Percentiles rank a stretch among this genome's conserved stretches.
phyloP scores from a whole-genome alignment of 176 grass and related monocot species.

The Carex myosuroides region DNA sequence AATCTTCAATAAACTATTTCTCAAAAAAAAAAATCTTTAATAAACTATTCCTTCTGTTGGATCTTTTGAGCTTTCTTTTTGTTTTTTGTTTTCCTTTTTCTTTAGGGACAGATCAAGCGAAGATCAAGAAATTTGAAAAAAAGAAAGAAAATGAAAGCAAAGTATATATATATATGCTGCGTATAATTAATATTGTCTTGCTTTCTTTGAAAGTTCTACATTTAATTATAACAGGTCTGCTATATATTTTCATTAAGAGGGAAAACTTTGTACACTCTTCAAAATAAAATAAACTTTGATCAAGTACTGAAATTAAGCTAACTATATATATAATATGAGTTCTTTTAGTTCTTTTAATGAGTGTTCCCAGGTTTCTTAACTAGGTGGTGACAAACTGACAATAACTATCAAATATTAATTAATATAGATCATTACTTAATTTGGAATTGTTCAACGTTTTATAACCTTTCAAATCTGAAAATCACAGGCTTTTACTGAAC shows the following conservation, averaged over 20 bases:
- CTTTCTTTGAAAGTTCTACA: no score
- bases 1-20: background rate
- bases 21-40: no score
- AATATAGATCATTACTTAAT: background rate
- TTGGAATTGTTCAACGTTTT: background rate
- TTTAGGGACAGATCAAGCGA: no score
- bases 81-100: background rate
- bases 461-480: background rate
- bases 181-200: background rate
- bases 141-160: background rate
- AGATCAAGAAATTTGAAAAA: background rate
- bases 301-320: no score
- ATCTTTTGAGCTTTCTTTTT: background rate
- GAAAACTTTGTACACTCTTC: no score
- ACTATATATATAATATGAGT: no score
- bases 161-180: background rate
- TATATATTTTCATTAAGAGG: no score
- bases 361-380: no score
- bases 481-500: background rate
- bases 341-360: no score
- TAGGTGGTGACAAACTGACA: background rate
- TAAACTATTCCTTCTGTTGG: background rate
- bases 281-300: no score
- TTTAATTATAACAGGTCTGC: no score
- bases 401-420: background rate